Percentiles rank a stretch among this genome's conserved stretches.
Evolutionary conservation across 768 basidiomycete genomes (phyloP).

Genomic region (Lactifluus rugatus): DNA sequence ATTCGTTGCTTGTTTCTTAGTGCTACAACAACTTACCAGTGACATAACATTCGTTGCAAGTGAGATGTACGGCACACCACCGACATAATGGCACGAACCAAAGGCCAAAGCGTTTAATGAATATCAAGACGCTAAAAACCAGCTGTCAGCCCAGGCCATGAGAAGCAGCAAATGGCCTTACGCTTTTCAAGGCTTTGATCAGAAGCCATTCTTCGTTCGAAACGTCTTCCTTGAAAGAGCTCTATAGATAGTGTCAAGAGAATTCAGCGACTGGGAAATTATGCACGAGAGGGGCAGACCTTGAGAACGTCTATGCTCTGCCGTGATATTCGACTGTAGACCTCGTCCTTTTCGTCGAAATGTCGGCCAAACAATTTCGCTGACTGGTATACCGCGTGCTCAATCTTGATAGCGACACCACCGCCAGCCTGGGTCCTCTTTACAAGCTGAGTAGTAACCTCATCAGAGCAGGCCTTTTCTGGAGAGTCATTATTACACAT

Average conservation of each 20-base stretch:
- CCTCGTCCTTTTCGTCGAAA: slow-evolving; percentile 92
- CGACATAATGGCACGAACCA: neutral
- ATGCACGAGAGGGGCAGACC: slow-evolving; percentile 33
- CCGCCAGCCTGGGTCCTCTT: slow-evolving; percentile 93
- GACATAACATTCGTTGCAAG: neutral
- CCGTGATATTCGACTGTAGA: slow-evolving; percentile 83
- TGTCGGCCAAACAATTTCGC: slow-evolving; percentile 95
- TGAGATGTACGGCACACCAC: neutral
- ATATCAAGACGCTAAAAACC: slow-evolving; percentile 32
- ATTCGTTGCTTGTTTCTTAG: neutral
- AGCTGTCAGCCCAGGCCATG: neutral
- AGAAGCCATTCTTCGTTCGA: slow-evolving; percentile 88
- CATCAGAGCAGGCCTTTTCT: neutral
- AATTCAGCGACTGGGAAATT: neutral
- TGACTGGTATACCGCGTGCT: slow-evolving; percentile 91
- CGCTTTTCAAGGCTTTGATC: slow-evolving; percentile 79
- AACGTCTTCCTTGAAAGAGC: slow-evolving; percentile 81
- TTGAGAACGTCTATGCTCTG: slow-evolving; percentile 95
- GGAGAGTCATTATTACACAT: slow-evolving; percentile 20
- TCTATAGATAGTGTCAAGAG: slow-evolving; percentile 33
- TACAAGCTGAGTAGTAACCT: slow-evolving; percentile 46
- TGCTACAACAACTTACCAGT: neutral
- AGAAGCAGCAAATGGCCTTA: slow-evolving; percentile 27
- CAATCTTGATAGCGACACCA: slow-evolving; percentile 97
- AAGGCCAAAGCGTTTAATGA: slow-evolving; percentile 17